These are phyloP conservation scores for Chondrus crispus DNA, from an alignment of 23 red algal species.

Conservation along the genomic window DNA sequence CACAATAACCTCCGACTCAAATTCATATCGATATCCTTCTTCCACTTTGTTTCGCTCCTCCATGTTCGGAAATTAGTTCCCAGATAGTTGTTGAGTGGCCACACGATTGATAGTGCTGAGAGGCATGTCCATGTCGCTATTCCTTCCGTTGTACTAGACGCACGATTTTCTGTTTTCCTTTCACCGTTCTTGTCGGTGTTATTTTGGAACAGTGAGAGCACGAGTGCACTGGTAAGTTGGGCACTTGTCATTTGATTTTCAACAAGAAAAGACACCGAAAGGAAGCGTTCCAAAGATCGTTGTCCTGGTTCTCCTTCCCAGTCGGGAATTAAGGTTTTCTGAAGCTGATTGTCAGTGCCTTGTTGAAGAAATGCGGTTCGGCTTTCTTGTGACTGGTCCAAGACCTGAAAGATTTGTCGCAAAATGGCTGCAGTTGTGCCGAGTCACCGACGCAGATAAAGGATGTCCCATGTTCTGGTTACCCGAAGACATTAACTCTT, in stretches of 20 bases:
- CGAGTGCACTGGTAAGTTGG: not conserved
- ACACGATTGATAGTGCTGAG: not conserved
- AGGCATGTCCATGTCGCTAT: not conserved
- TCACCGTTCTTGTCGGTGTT: not conserved
- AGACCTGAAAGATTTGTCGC: too few species aligned
- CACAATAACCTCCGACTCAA: not conserved
- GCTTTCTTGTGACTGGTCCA: too few species aligned
- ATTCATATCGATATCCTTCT: not conserved
- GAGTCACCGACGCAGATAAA: not conserved
- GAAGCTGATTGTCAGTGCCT: too few species aligned
- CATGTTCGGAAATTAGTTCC: not conserved
- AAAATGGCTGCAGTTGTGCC: too few species aligned
- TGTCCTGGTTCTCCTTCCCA: too few species aligned
- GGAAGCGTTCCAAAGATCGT: too few species aligned
- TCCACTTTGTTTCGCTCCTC: not conserved
- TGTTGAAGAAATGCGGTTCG: too few species aligned
- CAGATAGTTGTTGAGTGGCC: not conserved
- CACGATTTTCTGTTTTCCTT: not conserved
- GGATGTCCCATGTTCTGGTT: not conserved
- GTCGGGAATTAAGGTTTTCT: too few species aligned
- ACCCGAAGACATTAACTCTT: not conserved
- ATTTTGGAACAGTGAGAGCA: not conserved
- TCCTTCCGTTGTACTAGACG: too few species aligned
- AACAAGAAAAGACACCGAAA: not conserved
- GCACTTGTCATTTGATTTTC: not conserved